These are phyloP conservation scores for Rhynchospora breviuscula DNA, from an alignment of 176 grass and related monocot genomes.

Conservation along the genomic window DNA sequence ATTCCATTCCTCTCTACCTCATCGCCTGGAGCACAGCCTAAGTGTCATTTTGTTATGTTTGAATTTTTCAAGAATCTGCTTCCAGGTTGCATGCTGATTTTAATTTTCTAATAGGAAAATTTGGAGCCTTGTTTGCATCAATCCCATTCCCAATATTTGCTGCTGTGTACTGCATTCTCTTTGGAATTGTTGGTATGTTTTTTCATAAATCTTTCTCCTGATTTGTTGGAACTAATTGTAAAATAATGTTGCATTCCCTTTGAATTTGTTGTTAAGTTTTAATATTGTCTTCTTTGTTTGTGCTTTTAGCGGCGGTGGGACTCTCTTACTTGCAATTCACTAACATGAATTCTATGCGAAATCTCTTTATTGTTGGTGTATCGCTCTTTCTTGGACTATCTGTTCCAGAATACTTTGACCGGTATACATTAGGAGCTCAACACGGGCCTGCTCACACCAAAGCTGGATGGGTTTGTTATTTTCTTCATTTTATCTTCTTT, in stretches of 20 bases:
- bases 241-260: not conserved
- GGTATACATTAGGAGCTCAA: constrained; percentile 42
- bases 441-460: constrained; percentile 75
- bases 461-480: constrained; percentile 76
- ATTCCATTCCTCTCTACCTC: too few species aligned
- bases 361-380: constrained; percentile 78
- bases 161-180: constrained; percentile 78
- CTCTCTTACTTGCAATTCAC: constrained; percentile 96
- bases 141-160: constrained; percentile 95
- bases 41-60: not conserved
- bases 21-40: too few species aligned
- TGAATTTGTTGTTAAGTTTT: not conserved
- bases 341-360: constrained; percentile 98
- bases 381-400: constrained; percentile 91
- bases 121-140: constrained; percentile 90
- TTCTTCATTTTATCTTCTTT: not conserved
- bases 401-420: constrained; percentile 88
- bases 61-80: not conserved
- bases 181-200: constrained; percentile 75
- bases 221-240: constrained; percentile 13
- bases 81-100: not conserved
- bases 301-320: constrained; percentile 64
- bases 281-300: constrained; percentile 17
- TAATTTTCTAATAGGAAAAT: constrained; percentile 57
- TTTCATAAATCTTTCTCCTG: constrained; percentile 13